Percentiles rank a stretch among this genome's conserved stretches.
Evolutionary conservation across 805 yeast species (phyloP).

Genomic region (Wickerhamomyces bisporus): DNA sequence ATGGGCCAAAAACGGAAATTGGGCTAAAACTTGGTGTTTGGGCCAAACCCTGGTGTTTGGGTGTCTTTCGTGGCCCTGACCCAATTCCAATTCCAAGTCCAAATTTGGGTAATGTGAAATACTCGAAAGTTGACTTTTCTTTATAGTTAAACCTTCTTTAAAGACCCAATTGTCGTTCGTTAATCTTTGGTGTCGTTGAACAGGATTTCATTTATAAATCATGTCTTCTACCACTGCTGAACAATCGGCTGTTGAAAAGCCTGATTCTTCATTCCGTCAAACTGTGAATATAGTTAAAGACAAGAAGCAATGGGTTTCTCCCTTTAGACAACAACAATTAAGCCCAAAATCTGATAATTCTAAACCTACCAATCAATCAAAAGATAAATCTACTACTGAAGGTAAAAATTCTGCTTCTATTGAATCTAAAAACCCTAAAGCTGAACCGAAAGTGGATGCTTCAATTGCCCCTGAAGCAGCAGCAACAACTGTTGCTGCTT

Average conservation of each 20-base stretch:
- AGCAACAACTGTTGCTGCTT: neutral
- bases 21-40: too few species aligned
- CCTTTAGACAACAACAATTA: slow-evolving; percentile 19
- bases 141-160: too few species aligned
- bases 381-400: slow-evolving; percentile 1
- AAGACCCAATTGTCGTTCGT: too few species aligned
- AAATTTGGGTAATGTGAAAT: too few species aligned
- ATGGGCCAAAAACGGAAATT: too few species aligned
- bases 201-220: neutral
- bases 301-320: slow-evolving; percentile 25
- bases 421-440: neutral
- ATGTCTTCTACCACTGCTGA: neutral
- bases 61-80: too few species aligned
- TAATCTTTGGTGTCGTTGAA: too few species aligned
- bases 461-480: neutral
- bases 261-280: slow-evolving; percentile 13
- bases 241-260: neutral
- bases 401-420: slow-evolving; percentile 1
- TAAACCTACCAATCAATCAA: slow-evolving; percentile 1
- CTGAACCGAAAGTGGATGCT: neutral
- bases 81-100: too few species aligned
- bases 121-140: too few species aligned
- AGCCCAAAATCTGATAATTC: neutral
- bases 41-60: too few species aligned
- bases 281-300: slow-evolving; percentile 18